Percentiles rank a stretch among this genome's conserved stretches.
These are phyloP conservation scores for Kregervanrija delftensis DNA, from an alignment of 805 yeast genomes.

Conservation along the genomic window DNA sequence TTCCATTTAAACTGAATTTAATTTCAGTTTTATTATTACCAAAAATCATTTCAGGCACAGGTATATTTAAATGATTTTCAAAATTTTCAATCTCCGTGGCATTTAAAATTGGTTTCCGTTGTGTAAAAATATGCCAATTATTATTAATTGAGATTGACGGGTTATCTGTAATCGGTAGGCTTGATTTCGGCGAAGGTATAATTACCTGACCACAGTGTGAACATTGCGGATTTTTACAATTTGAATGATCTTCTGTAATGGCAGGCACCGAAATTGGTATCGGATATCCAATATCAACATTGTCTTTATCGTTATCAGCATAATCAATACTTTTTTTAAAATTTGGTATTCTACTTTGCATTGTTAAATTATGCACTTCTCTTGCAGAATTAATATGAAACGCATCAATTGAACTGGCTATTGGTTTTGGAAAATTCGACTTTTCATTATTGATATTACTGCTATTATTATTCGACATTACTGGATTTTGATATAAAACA, in stretches of 20 bases:
- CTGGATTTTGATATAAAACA: no score
- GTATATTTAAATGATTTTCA: constrained; percentile 59
- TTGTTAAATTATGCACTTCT: constrained; percentile 48
- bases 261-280: constrained; percentile 13
- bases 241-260: constrained; percentile 10
- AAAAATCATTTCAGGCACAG: constrained; percentile 96
- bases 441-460: no score
- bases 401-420: constrained; percentile 38
- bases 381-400: constrained; percentile 56
- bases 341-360: constrained; percentile 20
- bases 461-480: no score
- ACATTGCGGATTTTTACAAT: constrained; percentile 34
- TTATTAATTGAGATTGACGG: constrained; percentile 65
- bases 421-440: no score
- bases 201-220: constrained; percentile 63
- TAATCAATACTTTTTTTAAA: no score
- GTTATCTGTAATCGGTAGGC: constrained; percentile 52
- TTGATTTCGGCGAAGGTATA: constrained; percentile 69
- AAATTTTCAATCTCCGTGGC: constrained; percentile 66
- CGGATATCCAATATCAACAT: not conserved
- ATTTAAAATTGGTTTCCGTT: constrained; percentile 70
- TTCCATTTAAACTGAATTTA: constrained; percentile 2
- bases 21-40: constrained; percentile 67
- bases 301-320: no score
- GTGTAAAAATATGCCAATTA: constrained; percentile 66